Base-by-base conservation (phyloP, 345 rosid species). In the Ceriops tagal region DNA sequence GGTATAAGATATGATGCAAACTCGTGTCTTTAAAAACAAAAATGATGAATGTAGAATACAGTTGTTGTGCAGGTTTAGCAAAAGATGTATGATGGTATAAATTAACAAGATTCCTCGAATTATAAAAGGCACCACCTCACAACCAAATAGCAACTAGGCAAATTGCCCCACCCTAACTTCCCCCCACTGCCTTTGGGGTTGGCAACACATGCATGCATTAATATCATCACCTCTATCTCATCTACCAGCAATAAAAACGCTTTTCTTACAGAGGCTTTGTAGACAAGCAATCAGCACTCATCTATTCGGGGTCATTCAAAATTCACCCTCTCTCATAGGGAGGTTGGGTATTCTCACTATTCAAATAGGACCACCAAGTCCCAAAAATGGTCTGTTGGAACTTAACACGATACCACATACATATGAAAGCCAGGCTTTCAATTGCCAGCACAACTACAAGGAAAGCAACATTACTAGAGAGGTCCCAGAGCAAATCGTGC, bases 171-270 rank as follows among this genome's bases (percentile, higher is more conserved):
- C 83, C 81, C 79, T 24, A 83, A 75, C 83, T 5, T 78, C 82
- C 78, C 78, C 78, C 86, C 72, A 34, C 37, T 34, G 73, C 81
- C 83, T 62, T 55, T 39, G 62, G 43, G 78, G 81, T 68, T 75
- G 86, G 75, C 82, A 67, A 31, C 82, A 78, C 70, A 85, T 61
- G 70, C 61, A 81, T 56, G 68, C 85, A 83, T 81, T 84, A 68
- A 83, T 76, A 74, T 61, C 72, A 67, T 28, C 80, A 53, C 79
- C 75, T 74, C 30, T 49, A 70, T 75, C 84, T 65, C 73, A 78
- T 53, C 77, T 51, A 70, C 75, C 74, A 19, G 22, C 71, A 61
- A 71, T 55, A 55, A 55, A 55, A 53, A 0, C 18, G 22, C 58
- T 8, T 26, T 11, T 28, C 22, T 3, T 21, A 8, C 28, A 15